Percentiles rank a stretch among this genome's conserved stretches.
Evolutionary conservation across 2,329 filamentous ascomycete species (phyloP).

Genomic region (Orbilia ellipsospora): DNA sequence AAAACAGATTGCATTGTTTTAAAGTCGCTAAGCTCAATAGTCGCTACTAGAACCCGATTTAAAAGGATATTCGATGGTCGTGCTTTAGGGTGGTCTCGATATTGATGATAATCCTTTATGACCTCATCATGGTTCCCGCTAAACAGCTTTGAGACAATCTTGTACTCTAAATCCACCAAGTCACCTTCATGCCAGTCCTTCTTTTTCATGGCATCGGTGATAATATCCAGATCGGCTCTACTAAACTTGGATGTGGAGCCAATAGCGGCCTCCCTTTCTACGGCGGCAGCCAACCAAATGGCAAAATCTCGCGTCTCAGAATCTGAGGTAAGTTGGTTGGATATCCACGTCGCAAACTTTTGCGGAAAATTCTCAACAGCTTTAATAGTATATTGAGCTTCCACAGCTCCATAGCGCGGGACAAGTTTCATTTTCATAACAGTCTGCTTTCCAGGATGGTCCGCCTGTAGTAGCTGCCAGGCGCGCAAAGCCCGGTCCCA

Average conservation of each 20-base stretch:
- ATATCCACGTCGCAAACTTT: slow-evolving; percentile 28
- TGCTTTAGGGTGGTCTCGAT: slow-evolving; percentile 48
- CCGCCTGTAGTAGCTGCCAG: slow-evolving; percentile 56
- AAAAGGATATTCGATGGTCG: slow-evolving; percentile 55
- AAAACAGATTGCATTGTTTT: slow-evolving; percentile 62
- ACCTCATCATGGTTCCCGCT: slow-evolving; percentile 43
- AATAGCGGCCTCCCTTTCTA: slow-evolving; percentile 14
- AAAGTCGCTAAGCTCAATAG: slow-evolving; percentile 60
- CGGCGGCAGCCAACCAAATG: slow-evolving; percentile 24
- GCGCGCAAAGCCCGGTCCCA: slow-evolving; percentile 56
- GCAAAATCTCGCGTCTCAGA: slow-evolving; percentile 25
- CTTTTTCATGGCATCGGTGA: not conserved
- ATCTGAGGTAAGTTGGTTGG: slow-evolving; percentile 24
- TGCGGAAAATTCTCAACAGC: slow-evolving; percentile 17
- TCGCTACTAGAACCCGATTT: slow-evolving; percentile 60
- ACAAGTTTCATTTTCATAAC: not conserved
- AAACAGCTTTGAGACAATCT: slow-evolving; percentile 26
- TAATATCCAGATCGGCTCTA: not conserved
- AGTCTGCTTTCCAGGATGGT: not conserved
- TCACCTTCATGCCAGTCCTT: slow-evolving; percentile 29
- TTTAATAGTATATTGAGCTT: slow-evolving; percentile 14
- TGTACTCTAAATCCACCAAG: slow-evolving; percentile 23
- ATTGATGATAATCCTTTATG: slow-evolving; percentile 54
- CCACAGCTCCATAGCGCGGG: slow-evolving; percentile 26
- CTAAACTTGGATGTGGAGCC: not conserved